Evolutionary conservation across 2,329 filamentous ascomycete genomes (phyloP).

Genomic region (Aspergillus transmontanensis): DNA sequence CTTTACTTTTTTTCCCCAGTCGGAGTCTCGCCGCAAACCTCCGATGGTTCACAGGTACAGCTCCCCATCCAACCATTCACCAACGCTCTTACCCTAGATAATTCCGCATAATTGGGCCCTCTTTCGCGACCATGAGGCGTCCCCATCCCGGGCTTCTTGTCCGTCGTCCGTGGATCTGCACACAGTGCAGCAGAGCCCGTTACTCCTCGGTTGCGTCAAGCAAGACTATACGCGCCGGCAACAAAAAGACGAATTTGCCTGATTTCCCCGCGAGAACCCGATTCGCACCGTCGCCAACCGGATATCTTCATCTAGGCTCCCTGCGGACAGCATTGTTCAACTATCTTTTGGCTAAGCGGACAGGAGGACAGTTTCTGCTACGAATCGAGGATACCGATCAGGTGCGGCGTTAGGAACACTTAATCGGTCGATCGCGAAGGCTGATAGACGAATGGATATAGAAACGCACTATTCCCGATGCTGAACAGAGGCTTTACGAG

Average conservation of each 20-base stretch:
- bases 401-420: conserved; percentile 50
- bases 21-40: conserved; percentile 15
- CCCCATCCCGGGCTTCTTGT: conserved; percentile 25
- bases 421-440: neutral
- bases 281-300: conserved; percentile 94
- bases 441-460: conserved; percentile 39
- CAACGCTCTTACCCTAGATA: conserved; percentile 2
- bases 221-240: conserved; percentile 23
- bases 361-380: conserved; percentile 85
- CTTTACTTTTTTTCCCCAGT: conserved; percentile 14
- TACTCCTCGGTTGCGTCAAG: conserved; percentile 31
- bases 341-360: conserved; percentile 84
- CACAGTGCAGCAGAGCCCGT: conserved; percentile 37
- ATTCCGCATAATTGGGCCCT: neutral
- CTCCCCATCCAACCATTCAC: neutral
- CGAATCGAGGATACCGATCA: conserved; percentile 95
- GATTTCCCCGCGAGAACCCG: conserved; percentile 70
- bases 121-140: conserved; percentile 30
- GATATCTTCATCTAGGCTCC: conserved; percentile 89
- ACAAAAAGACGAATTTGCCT: conserved; percentile 44
- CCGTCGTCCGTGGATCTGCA: conserved; percentile 40
- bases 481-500: conserved; percentile 74
- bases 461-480: conserved; percentile 79
- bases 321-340: conserved; percentile 94
- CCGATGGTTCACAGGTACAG: neutral